Evolutionary conservation across 163 green algal species (phyloP).

Genomic region (Scenedesmus sp.): DNA sequence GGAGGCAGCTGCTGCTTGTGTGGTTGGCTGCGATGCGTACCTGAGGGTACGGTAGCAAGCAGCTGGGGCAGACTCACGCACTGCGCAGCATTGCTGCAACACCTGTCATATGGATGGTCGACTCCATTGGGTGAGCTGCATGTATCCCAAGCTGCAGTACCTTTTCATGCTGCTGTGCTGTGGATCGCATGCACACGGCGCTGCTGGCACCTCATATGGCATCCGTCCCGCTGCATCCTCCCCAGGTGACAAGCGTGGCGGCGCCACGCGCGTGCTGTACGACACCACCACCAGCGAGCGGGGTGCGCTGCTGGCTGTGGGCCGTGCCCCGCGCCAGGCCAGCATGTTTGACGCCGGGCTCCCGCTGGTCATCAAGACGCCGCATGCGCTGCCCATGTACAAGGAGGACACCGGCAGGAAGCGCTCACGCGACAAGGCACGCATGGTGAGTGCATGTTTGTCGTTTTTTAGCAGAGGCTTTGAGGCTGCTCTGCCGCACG

Average conservation of each 20-base stretch:
- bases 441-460: neutral
- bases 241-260: slow-evolving; percentile 82
- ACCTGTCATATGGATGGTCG: no score
- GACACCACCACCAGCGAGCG: slow-evolving; percentile 79
- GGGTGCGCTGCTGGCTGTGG: slow-evolving; percentile 85
- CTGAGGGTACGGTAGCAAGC: no score
- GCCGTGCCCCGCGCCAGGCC: slow-evolving; percentile 74
- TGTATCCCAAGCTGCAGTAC: no score
- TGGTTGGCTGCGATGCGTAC: neutral
- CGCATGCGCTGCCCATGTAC: slow-evolving; percentile 93
- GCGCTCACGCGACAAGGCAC: slow-evolving; percentile 37
- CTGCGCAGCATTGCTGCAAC: no score
- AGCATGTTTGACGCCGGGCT: slow-evolving; percentile 84
- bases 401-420: slow-evolving; percentile 67
- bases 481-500: no score
- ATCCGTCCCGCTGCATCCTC: neutral
- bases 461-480: no score
- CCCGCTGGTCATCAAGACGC: slow-evolving; percentile 87
- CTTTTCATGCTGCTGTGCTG: no score
- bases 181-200: no score
- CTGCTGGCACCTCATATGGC: neutral
- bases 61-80: no score
- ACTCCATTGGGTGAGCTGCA: no score
- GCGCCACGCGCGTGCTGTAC: slow-evolving; percentile 86
- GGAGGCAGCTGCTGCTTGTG: neutral